phyloP scores from a whole-genome alignment of 768 basidiomycete genomes.

The Lactarius pseudohatsudake region DNA sequence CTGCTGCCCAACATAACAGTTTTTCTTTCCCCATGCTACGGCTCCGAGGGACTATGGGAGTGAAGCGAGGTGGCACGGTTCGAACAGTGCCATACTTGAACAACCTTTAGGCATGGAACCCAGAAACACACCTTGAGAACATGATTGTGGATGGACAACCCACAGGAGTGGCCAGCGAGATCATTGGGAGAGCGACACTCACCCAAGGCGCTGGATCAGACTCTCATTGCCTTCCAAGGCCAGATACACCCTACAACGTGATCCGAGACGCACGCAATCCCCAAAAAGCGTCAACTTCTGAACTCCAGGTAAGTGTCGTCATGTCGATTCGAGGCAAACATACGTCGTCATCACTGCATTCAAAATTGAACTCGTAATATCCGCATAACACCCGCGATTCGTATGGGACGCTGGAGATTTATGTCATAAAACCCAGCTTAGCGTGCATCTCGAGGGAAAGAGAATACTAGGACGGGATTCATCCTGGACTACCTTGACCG shows the following conservation, averaged over 20 bases:
- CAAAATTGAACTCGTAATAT: constrained; percentile 33
- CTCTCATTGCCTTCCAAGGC: constrained; percentile 19
- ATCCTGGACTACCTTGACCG: constrained; percentile 1
- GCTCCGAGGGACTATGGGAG: constrained; percentile 4
- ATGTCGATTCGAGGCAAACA: constrained; percentile 9
- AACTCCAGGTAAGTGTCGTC: neutral
- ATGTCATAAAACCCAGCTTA: neutral
- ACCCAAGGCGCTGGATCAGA: constrained; percentile 26
- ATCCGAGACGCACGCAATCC: constrained; percentile 34
- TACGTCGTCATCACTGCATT: constrained; percentile 35
- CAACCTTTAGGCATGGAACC: neutral
- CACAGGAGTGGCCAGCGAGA: constrained; percentile 1
- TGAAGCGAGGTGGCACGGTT: constrained; percentile 18
- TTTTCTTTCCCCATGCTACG: constrained; percentile 18
- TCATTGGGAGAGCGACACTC: constrained; percentile 2
- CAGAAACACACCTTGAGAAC: constrained; percentile 20
- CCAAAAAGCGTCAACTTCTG: constrained; percentile 24
- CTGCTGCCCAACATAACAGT: constrained; percentile 27
- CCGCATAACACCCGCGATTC: constrained; percentile 35
- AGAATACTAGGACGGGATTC: constrained; percentile 6
- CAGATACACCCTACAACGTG: constrained; percentile 28
- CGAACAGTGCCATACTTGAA: constrained; percentile 13
- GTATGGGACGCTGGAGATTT: constrained; percentile 29
- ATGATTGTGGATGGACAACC: neutral
- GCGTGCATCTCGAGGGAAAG: neutral